These are phyloP conservation scores for Cochlearia excelsa DNA, from an alignment of 345 rosid genomes.

Conservation along the genomic window DNA sequence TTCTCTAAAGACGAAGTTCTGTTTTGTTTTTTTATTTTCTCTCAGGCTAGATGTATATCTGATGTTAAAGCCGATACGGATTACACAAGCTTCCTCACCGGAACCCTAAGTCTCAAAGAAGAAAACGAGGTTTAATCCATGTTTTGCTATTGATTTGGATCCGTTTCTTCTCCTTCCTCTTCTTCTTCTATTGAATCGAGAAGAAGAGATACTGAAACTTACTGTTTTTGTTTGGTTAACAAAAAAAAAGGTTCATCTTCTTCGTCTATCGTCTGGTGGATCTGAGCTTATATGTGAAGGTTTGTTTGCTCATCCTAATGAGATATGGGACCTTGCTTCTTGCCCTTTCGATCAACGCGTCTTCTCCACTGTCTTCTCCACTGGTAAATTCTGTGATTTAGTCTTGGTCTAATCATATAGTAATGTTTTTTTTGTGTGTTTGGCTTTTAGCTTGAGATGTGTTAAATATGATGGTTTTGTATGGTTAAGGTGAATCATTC, in stretches of 20 bases:
- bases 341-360: constrained; percentile 94
- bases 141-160: not conserved
- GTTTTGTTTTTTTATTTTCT: not conserved
- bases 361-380: constrained; percentile 77
- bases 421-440: not conserved
- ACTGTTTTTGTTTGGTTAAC: not conserved
- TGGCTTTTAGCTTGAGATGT: constrained; percentile 8
- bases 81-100: constrained; percentile 94
- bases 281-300: constrained; percentile 90
- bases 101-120: constrained; percentile 84
- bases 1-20: not conserved
- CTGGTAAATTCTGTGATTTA: constrained; percentile 46
- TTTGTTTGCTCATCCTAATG: constrained; percentile 83
- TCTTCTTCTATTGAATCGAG: not conserved
- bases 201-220: constrained; percentile 12
- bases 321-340: constrained; percentile 90
- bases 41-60: constrained; percentile 87
- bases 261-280: constrained; percentile 81
- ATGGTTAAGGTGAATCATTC: constrained; percentile 57
- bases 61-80: constrained; percentile 94
- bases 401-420: not conserved
- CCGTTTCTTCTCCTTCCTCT: not conserved
- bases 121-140: constrained; percentile 68
- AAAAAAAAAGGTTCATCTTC: constrained; percentile 77
- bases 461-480: not conserved